These are phyloP conservation scores for Dacryopinax primogenitus DNA, from an alignment of 768 basidiomycete species.

Conservation along the genomic window DNA sequence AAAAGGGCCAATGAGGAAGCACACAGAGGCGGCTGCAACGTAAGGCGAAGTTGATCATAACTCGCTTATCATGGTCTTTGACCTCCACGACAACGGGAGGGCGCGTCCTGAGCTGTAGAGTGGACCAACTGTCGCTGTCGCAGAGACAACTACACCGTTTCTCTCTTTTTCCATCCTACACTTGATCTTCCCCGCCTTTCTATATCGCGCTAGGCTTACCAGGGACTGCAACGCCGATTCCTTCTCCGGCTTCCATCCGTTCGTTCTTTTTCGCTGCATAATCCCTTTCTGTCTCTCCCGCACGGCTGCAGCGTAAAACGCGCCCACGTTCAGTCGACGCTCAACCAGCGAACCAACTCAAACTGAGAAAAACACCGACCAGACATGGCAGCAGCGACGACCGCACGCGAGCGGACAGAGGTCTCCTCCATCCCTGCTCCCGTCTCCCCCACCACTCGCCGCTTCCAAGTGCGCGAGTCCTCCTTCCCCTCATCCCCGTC, in stretches of 20 bases:
- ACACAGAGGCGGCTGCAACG: background rate
- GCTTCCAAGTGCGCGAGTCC: background rate
- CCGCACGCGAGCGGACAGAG: background rate
- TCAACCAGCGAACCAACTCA: background rate
- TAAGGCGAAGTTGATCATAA: no score
- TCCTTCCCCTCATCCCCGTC: background rate
- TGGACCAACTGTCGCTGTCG: no score
- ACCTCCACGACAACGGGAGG: no score
- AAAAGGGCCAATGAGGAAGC: background rate
- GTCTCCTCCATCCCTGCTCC: background rate
- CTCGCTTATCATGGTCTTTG: no score
- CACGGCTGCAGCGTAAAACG: no score
- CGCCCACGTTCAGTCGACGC: no score
- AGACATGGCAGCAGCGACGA: background rate
- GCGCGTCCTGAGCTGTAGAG: no score
- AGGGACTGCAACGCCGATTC: background rate
- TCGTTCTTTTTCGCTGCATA: background rate
- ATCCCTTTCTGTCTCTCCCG: background rate
- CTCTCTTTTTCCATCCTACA: no score
- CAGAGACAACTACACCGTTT: no score
- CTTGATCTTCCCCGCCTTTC: no score
- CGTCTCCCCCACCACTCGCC: background rate
- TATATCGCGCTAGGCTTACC: background rate
- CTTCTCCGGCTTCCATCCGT: background rate
- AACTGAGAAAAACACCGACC: background rate